A percentile compares a stretch with the other conserved stretches of the same genome.
Evolutionary conservation across 2,329 filamentous ascomycete species (phyloP).

Genomic region (Penicillium sp.): DNA sequence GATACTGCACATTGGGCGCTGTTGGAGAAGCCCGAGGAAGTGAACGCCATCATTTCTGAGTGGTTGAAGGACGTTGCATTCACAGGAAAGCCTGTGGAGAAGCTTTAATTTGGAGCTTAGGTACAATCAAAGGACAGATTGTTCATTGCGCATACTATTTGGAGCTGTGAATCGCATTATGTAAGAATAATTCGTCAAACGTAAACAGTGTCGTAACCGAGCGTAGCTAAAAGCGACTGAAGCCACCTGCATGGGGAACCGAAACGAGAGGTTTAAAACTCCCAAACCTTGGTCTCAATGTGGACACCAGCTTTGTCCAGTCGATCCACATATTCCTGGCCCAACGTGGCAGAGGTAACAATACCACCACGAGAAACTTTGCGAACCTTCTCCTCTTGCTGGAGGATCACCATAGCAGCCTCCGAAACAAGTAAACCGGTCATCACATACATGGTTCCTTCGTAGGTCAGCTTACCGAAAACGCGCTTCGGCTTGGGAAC

Average conservation of each 20-base stretch:
- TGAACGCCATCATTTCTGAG: conserved; percentile 66
- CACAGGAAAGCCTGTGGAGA: conserved; percentile 42
- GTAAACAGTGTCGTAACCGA: neutral
- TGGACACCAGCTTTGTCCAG: conserved; percentile 45
- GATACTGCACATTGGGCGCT: conserved; percentile 79
- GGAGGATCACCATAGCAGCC: conserved; percentile 47
- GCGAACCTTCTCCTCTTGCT: conserved; percentile 43
- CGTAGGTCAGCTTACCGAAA: conserved; percentile 43
- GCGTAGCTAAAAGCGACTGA: neutral
- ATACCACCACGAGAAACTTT: conserved; percentile 47
- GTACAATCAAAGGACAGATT: neutral
- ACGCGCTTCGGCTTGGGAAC: conserved; percentile 37
- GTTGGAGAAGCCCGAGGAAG: conserved; percentile 68
- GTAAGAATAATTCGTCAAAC: neutral
- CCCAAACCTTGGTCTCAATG: conserved; percentile 41
- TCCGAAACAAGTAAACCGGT: conserved; percentile 47
- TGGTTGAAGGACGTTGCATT: conserved; percentile 65
- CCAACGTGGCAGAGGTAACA: conserved; percentile 50
- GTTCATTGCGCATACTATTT: neutral
- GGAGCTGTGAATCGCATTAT: neutral
- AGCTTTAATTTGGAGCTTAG: conserved; percentile 35
- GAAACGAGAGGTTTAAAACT: conserved; percentile 20
- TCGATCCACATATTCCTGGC: conserved; percentile 48
- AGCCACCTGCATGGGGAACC: neutral
- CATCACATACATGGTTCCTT: conserved; percentile 45